Base-by-base conservation (phyloP, 352 stramenopile genomes). In the Pythium dissotocum region DNA sequence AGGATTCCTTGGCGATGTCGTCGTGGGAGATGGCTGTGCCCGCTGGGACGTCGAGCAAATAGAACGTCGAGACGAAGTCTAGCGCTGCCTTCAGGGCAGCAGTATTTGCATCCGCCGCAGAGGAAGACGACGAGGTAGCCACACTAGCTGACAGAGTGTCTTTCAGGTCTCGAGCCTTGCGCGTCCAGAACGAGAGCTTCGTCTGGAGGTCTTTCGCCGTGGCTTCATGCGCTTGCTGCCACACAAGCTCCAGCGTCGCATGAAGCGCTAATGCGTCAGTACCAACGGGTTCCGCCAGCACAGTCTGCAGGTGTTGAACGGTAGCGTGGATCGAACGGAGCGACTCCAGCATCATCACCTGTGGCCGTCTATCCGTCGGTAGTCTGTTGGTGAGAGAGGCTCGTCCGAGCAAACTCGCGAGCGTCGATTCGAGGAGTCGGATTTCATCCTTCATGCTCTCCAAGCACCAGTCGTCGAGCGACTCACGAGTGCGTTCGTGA, bases 101-200 rank as follows among this genome's bases (percentile, higher is more conserved):
- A 5, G 48, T 14, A 1, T 32, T 49, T n/a, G 36, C 3, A 7
- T 21, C 18, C 36, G 35, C 10, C 32, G 54, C 35, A 36, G 56
- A 36, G 8, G 56, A 21, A 59, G 14, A 51, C 5, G 54, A 61
- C 53, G 42, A 61, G 16, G 14, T 33, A 16, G 64, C n/a, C 14
- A 69, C 35, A 16, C 72, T 51, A 26, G 59, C 42, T 2, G 59
- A 65, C 49, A 82, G 46, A 3, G 16, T 52, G 13, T 67, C 58
- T 53, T 77, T 72, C 30, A 82, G 49, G 5, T 77, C 58, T 24
- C 66, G 33, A 12, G 72, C 75, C 61, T 76, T 77, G 64, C 71
- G 61, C 63, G 77, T 79, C 75, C 75, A 82, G 28, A 79, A 56
- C 33, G 46, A 67, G 14, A 78, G 66, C 61, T 77, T 78, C 14